Base-by-base conservation (phyloP, 1,139 yeast genomes). In the Zygosaccharomyces sapae region DNA sequence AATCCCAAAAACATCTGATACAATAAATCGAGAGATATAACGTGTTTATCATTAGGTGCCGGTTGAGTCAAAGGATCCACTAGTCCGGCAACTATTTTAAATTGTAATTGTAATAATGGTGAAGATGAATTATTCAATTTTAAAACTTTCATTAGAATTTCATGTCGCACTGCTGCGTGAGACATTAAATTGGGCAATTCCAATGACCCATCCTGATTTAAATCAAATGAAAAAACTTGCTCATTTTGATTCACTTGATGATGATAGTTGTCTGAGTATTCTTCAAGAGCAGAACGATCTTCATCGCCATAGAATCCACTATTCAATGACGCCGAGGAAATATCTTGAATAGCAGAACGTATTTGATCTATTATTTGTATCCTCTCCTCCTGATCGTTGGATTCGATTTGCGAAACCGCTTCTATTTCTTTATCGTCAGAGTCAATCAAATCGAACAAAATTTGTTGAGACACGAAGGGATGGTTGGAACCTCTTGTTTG, bases 11-110 rank as follows among this genome's bases (percentile, higher is more conserved):
- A 67, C 39, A 80, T 55, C 50, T 79, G 79, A 4, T 84, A 73
- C 4, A 82, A 55, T 6, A 73, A 61, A 49, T 80, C 81, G 8
- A 83, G 64, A 25, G 86, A 80, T 16, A 81, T 67, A 0, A 80
- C 65, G 29, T 70, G 63, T 1, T 66, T 61, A 19, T 80, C 82
- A n/a, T 74, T 73, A 31, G 83, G 86, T 38, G 76, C 75, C 0
- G 90, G 89, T 53, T 81, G 88, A 1, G 87, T 80, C 55, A 74
- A 70, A 3, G 87, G 86, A 59, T 83, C 88, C 46, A 82, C 76
- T 36, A 83, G 61, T 1, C 79, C 70, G 24, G 57, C 51, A 18
- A 63, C 43, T 4, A 49, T 37, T 34, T 47, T 49, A 42, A 62
- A 63, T 46, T 58, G 63, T 5, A 49, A 33, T 9, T 45, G 33